Evolutionary conservation across 768 basidiomycete genomes (phyloP).

Genomic region (Tylopilus sp.): DNA sequence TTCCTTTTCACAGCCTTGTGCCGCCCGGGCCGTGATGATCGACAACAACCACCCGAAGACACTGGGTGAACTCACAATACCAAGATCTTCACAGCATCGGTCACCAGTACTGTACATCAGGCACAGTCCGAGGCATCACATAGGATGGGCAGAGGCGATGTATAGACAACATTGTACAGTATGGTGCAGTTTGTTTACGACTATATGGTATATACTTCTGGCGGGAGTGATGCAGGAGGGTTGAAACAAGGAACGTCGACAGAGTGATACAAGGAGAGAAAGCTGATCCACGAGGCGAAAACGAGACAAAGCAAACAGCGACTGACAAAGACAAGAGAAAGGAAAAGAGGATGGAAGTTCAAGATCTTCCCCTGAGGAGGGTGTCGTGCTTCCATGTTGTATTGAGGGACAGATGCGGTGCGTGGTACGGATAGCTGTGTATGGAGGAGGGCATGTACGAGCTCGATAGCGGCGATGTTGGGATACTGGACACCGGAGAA

Average conservation of each 20-base stretch:
- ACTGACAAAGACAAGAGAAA: neutral
- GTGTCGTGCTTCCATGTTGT: slow-evolving; percentile 47
- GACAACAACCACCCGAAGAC: slow-evolving; percentile 5
- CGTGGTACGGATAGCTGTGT: slow-evolving; percentile 41
- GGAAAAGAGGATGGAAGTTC: neutral
- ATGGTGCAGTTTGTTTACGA: slow-evolving; percentile 26
- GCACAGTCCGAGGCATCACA: slow-evolving; percentile 16
- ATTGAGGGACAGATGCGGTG: slow-evolving; percentile 34
- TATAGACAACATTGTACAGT: slow-evolving; percentile 34
- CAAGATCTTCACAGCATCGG: slow-evolving; percentile 11
- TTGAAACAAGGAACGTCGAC: slow-evolving; percentile 4
- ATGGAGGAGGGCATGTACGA: slow-evolving; percentile 42
- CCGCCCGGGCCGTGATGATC: slow-evolving; percentile 20
- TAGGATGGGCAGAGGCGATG: slow-evolving; percentile 7
- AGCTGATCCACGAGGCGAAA: slow-evolving; percentile 16
- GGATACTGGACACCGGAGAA: slow-evolving; percentile 30
- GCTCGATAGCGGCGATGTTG: slow-evolving; percentile 28
- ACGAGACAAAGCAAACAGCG: slow-evolving; percentile 7
- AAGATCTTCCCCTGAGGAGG: slow-evolving; percentile 36
- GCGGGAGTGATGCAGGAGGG: slow-evolving; percentile 22
- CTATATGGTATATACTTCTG: slow-evolving; percentile 32
- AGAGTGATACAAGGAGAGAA: slow-evolving; percentile 21
- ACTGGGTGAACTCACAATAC: slow-evolving; percentile 6
- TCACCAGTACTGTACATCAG: slow-evolving; percentile 23
- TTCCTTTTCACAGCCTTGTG: slow-evolving; percentile 3